Evolutionary conservation across 805 yeast genomes (phyloP).

Genomic region (Candida palmyrensis): DNA sequence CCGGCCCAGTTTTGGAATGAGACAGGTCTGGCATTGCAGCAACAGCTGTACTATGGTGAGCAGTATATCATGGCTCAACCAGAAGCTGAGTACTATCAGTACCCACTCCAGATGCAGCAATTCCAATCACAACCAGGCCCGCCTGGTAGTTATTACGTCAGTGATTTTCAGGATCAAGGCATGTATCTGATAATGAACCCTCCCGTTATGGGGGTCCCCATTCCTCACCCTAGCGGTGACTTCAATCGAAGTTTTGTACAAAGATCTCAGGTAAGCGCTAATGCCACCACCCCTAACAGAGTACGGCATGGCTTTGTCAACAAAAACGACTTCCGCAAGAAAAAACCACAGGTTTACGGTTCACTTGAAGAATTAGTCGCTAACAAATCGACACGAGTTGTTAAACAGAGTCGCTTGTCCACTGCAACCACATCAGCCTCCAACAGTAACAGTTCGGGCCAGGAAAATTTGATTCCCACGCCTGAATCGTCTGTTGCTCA

Average conservation of each 20-base stretch:
- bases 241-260: no score
- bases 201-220: no score
- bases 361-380: constrained; percentile 10
- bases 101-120: not conserved
- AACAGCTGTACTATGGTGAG: constrained; percentile 2
- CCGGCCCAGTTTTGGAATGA: constrained; percentile 4
- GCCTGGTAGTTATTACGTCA: no score
- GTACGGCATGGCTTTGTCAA: no score
- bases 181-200: no score
- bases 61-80: constrained; percentile 1
- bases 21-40: not conserved
- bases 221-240: no score
- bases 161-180: no score
- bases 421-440: constrained; percentile 2
- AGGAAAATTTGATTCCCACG: constrained; percentile 11
- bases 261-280: no score
- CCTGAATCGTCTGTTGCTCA: constrained; percentile 13
- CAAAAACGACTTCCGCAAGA: no score
- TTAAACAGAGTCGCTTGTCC: not conserved
- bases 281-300: no score
- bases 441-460: constrained; percentile 5
- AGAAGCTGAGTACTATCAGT: not conserved
- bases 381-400: constrained; percentile 7
- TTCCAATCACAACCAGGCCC: no score
- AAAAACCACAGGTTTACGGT: constrained; percentile 1